Percentiles rank a stretch among this genome's conserved stretches.
These are phyloP conservation scores for Moricandia arvensis DNA, from an alignment of 345 rosid genomes.

Conservation along the genomic window DNA sequence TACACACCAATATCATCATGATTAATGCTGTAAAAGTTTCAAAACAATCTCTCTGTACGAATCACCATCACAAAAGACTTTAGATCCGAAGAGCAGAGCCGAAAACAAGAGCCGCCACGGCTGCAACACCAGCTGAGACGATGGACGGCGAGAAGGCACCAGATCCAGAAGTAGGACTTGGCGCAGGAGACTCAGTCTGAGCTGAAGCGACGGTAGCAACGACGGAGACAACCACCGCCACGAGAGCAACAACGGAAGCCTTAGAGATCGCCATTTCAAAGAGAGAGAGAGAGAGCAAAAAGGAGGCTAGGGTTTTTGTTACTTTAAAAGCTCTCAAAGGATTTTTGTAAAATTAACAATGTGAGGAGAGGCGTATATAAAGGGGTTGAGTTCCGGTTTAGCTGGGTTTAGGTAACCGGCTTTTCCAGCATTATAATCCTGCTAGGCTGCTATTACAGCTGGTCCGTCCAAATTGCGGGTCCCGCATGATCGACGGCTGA, in stretches of 20 bases:
- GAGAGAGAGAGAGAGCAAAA: background rate
- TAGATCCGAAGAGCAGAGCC: slow-evolving; percentile 58
- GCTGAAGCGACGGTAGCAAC: slow-evolving; percentile 43
- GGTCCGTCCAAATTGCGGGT: slow-evolving; percentile 12
- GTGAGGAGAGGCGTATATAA: slow-evolving; percentile 29
- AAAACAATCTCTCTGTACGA: slow-evolving; percentile 20
- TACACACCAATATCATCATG: slow-evolving; percentile 27
- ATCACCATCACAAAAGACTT: slow-evolving; percentile 32
- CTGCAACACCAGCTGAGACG: slow-evolving; percentile 42
- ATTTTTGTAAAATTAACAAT: background rate
- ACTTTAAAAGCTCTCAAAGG: background rate
- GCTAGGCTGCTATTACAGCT: slow-evolving; percentile 11
- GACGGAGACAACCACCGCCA: slow-evolving; percentile 37
- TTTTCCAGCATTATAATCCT: background rate
- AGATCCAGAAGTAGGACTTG: slow-evolving; percentile 55
- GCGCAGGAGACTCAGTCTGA: slow-evolving; percentile 59
- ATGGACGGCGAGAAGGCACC: slow-evolving; percentile 44
- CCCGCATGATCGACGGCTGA: slow-evolving; percentile 26
- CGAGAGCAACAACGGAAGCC: slow-evolving; percentile 34
- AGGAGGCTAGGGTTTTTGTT: slow-evolving; percentile 4
- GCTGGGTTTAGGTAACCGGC: slow-evolving; percentile 31
- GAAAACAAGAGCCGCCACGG: slow-evolving; percentile 42
- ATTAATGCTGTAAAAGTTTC: slow-evolving; percentile 14
- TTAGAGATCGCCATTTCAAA: slow-evolving; percentile 51
- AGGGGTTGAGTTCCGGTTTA: slow-evolving; percentile 24